Evolutionary conservation across 1,284 basidiomycete genomes (phyloP).

Genomic region (Pseudozyma tsukubaensis): DNA sequence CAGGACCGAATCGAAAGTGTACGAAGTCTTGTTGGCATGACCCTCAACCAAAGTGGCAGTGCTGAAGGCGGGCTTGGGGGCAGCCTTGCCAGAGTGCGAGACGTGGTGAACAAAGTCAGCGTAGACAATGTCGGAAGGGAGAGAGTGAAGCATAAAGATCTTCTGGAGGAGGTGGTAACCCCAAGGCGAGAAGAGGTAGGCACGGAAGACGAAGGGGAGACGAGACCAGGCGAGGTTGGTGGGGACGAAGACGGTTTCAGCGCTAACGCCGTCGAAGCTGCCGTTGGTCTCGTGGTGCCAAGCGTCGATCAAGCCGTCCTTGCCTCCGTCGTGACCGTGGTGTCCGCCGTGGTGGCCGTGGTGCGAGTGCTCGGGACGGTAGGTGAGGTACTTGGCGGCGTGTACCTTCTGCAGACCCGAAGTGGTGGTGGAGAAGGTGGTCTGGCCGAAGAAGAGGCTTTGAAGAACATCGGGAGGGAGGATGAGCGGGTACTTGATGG

Average conservation of each 20-base stretch:
- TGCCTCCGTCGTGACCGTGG: conserved; percentile 50
- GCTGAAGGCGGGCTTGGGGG: not conserved
- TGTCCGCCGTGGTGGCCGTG: conserved; percentile 69
- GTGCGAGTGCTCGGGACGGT: conserved; percentile 72
- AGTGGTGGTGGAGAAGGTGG: conserved; percentile 73
- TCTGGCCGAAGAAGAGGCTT: conserved; percentile 73
- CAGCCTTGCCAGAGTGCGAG: conserved; percentile 18
- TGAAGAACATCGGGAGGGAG: conserved; percentile 77
- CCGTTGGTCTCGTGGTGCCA: conserved; percentile 23
- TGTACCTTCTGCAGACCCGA: conserved; percentile 52
- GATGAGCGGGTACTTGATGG: conserved; percentile 75
- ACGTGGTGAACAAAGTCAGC: conserved; percentile 72
- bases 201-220: conserved; percentile 74
- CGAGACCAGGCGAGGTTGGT: conserved; percentile 75
- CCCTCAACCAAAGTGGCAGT: conserved; percentile 6
- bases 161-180: conserved; percentile 75
- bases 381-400: conserved; percentile 33
- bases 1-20: conserved; percentile 52
- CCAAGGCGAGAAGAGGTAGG: conserved; percentile 78
- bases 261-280: conserved; percentile 71
- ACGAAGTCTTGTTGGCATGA: conserved; percentile 50
- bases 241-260: conserved; percentile 77
- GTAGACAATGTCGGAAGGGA: conserved; percentile 74
- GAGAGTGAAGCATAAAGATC: conserved; percentile 77
- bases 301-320: conserved; percentile 67